A percentile compares a stretch with the other conserved stretches of the same genome.
Conservation (phyloP, 129 eudicot species). For the Mikania micrantha region DNA sequence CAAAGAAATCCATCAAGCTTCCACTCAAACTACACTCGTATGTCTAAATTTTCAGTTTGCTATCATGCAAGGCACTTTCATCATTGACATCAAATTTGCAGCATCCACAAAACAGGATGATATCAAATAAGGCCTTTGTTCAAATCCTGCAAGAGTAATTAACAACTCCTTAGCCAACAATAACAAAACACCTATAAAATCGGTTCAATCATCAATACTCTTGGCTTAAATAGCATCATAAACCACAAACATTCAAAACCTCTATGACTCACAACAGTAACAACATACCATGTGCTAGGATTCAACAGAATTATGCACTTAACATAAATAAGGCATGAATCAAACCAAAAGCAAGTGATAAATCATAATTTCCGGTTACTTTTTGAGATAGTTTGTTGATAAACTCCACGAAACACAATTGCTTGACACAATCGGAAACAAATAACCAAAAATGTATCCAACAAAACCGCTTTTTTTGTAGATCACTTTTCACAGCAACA, state of each 20-base stretch:
- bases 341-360: constrained; percentile 19
- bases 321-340: background rate
- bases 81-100: constrained; percentile 2
- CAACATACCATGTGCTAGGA: constrained; percentile 2
- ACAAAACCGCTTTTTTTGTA: background rate
- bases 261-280: background rate
- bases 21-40: constrained; percentile 46
- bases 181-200: background rate
- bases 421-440: constrained; percentile 21
- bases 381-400: constrained; percentile 1
- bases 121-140: background rate
- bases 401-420: constrained; percentile 26
- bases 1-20: constrained; percentile 79
- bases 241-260: background rate
- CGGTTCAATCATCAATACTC: constrained; percentile 3
- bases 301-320: background rate
- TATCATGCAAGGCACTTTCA: background rate
- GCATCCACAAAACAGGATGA: background rate
- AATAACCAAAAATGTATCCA: background rate
- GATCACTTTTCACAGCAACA: background rate
- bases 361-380: constrained; percentile 3
- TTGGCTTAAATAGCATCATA: constrained; percentile 2
- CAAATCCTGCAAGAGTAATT: constrained; percentile 23
- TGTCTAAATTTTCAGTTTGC: constrained; percentile 42
- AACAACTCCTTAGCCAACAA: background rate